Conservation (phyloP, 116 monocot genomes). For the Cymodocea nodosa region DNA sequence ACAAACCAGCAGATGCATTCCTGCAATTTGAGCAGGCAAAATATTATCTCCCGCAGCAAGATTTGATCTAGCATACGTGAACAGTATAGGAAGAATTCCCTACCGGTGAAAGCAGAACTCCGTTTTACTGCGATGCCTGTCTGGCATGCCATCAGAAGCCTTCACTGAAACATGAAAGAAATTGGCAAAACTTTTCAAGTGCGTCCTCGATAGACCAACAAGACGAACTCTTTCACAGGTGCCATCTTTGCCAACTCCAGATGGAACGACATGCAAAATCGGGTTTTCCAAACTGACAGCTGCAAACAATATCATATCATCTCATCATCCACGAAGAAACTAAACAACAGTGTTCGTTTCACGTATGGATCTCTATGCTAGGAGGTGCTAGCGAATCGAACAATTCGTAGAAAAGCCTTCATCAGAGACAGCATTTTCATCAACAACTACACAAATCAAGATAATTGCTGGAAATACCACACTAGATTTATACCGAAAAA, state of each 20-base stretch:
- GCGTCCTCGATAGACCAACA: slow-evolving; percentile 45
- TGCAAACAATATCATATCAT: not conserved
- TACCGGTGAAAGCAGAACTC: slow-evolving; percentile 75
- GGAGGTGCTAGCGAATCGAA: too few species aligned
- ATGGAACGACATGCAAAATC: not conserved
- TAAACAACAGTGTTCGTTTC: too few species aligned
- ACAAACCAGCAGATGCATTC: slow-evolving; percentile 61
- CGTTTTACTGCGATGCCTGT: slow-evolving; percentile 39
- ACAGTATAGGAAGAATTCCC: not conserved
- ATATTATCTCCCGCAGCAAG: not conserved
- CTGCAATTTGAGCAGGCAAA: slow-evolving; percentile 16
- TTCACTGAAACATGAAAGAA: slow-evolving; percentile 32
- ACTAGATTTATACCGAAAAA: too few species aligned
- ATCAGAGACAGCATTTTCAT: too few species aligned
- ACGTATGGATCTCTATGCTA: too few species aligned
- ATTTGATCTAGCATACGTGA: too few species aligned
- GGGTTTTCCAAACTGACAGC: slow-evolving; percentile 6
- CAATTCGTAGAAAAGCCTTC: too few species aligned
- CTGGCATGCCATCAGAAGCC: slow-evolving; percentile 42
- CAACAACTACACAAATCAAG: too few species aligned
- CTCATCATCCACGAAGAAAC: too few species aligned
- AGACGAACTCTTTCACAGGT: slow-evolving; percentile 51
- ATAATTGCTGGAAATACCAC: too few species aligned
- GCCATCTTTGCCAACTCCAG: not conserved
- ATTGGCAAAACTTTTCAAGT: slow-evolving; percentile 51